phyloP scores from a whole-genome alignment of 306 rosid species.

The Gastrolobium villosum region DNA sequence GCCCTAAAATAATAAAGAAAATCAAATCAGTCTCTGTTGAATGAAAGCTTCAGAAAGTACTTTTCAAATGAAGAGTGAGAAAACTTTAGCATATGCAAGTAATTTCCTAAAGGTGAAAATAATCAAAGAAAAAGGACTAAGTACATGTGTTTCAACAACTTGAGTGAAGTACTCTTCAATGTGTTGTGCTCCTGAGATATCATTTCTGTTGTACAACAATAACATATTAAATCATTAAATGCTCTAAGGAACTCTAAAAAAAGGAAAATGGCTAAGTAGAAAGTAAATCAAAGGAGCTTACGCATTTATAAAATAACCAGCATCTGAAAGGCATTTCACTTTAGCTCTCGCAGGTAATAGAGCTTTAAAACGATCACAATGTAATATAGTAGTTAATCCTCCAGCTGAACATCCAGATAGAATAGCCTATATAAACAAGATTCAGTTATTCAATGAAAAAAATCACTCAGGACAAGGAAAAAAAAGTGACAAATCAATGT shows the following conservation, averaged over 20 bases:
- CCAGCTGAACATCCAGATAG: conserved; percentile 96
- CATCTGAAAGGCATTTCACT: conserved; percentile 87
- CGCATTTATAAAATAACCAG: conserved; percentile 84
- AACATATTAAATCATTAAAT: conserved; percentile 13
- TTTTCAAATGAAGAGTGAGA: conserved; percentile 7
- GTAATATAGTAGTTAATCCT: conserved; percentile 82
- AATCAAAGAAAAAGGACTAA: conserved; percentile 19
- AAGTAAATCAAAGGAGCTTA: conserved; percentile 49
- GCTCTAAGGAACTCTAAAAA: not conserved
- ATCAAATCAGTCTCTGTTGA: not conserved
- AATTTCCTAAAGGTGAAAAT: conserved; percentile 6
- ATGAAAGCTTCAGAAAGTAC: conserved; percentile 10
- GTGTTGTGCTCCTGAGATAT: conserved; percentile 67
- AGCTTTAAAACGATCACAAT: conserved; percentile 75
- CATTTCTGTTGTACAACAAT: conserved; percentile 60
- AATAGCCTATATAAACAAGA: conserved; percentile 66
- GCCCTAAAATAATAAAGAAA: conserved; percentile 51
- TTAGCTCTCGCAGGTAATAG: conserved; percentile 61
- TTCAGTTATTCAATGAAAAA: conserved; percentile 7
- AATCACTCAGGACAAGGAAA: not conserved
- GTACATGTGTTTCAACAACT: conserved; percentile 85
- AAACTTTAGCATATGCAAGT: conserved; percentile 13
- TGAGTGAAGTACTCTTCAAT: conserved; percentile 59
- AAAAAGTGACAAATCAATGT: not conserved
- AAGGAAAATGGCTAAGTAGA: not conserved